A percentile compares a stretch with the other conserved stretches of the same genome.
Conservation (phyloP, 768 basidiomycete genomes). For the Tricholoma sp. region DNA sequence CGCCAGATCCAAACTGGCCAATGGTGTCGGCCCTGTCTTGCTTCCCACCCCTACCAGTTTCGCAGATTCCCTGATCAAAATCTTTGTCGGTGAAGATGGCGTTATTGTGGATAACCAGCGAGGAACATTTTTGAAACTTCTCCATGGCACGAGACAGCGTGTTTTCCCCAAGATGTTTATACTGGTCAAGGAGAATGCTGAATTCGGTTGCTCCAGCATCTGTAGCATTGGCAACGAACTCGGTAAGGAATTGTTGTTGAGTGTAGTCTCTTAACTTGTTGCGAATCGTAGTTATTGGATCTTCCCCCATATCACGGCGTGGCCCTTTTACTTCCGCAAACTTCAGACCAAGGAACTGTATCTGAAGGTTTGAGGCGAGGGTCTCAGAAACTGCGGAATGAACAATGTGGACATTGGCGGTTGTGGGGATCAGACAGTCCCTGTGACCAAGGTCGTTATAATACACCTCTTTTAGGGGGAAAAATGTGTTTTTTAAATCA, state of each 20-base stretch:
- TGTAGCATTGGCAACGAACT: slow-evolving; percentile 50
- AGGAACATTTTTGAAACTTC: slow-evolving; percentile 29
- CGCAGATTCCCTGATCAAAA: slow-evolving; percentile 37
- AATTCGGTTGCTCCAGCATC: slow-evolving; percentile 46
- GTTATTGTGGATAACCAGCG: slow-evolving; percentile 43
- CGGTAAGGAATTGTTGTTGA: slow-evolving; percentile 37
- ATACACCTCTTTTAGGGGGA: slow-evolving; percentile 21
- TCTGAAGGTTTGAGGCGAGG: slow-evolving; percentile 23
- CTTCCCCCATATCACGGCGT: slow-evolving; percentile 38
- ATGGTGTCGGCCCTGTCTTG: slow-evolving; percentile 30
- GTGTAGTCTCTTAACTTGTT: slow-evolving; percentile 38
- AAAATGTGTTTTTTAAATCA: slow-evolving; percentile 21
- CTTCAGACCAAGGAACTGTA: slow-evolving; percentile 30
- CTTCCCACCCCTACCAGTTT: slow-evolving; percentile 45
- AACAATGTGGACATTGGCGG: slow-evolving; percentile 17
- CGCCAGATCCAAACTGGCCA: slow-evolving; percentile 49
- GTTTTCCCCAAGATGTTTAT: not conserved
- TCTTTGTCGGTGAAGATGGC: slow-evolving; percentile 35
- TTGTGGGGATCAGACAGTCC: slow-evolving; percentile 16
- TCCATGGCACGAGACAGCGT: slow-evolving; percentile 31
- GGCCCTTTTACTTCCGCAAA: slow-evolving; percentile 21
- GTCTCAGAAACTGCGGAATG: slow-evolving; percentile 27
- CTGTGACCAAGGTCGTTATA: slow-evolving; percentile 40
- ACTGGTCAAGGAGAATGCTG: slow-evolving; percentile 33
- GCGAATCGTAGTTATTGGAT: slow-evolving; percentile 35